A percentile compares a stretch with the other conserved stretches of the same genome.
Evolutionary conservation across 257 asterid species (phyloP).

Genomic region (Solanum chilense): DNA sequence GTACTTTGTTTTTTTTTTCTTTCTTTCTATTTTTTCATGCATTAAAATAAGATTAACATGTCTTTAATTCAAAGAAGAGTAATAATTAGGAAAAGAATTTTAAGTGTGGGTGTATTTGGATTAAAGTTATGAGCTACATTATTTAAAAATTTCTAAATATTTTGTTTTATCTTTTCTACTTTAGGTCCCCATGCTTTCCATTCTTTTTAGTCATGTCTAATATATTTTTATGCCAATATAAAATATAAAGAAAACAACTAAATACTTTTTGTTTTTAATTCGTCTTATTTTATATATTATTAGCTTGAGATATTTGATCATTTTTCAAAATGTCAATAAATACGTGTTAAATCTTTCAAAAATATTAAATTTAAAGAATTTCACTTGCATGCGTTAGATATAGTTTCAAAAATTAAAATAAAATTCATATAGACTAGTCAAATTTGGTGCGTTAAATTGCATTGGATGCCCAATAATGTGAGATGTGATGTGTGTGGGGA

Average conservation of each 20-base stretch:
- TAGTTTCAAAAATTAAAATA: not conserved
- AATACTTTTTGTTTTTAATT: not conserved
- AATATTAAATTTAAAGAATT: not conserved
- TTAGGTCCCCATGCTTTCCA: not conserved
- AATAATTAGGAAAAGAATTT: not conserved
- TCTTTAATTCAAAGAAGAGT: not conserved
- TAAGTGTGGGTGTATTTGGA: not conserved
- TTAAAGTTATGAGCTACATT: not conserved
- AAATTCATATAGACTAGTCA: not conserved
- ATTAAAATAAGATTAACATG: not conserved
- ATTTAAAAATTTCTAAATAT: not conserved
- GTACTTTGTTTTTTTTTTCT: too few relatives aligned
- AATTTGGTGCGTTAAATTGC: not conserved
- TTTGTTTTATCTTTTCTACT: not conserved
- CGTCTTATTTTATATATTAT: not conserved
- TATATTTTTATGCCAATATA: not conserved
- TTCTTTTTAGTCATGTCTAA: not conserved
- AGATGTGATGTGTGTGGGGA: not conserved
- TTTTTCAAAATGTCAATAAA: not conserved
- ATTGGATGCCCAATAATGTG: not conserved
- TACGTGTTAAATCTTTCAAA: rapidly evolving
- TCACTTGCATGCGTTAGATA: not conserved
- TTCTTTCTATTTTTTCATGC: not conserved
- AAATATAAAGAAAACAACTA: not conserved
- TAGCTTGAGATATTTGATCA: not conserved